Percentiles rank a stretch among this genome's conserved stretches.
phyloP scores from a whole-genome alignment of 2,329 filamentous ascomycete species.

The Fusarium sp. region DNA sequence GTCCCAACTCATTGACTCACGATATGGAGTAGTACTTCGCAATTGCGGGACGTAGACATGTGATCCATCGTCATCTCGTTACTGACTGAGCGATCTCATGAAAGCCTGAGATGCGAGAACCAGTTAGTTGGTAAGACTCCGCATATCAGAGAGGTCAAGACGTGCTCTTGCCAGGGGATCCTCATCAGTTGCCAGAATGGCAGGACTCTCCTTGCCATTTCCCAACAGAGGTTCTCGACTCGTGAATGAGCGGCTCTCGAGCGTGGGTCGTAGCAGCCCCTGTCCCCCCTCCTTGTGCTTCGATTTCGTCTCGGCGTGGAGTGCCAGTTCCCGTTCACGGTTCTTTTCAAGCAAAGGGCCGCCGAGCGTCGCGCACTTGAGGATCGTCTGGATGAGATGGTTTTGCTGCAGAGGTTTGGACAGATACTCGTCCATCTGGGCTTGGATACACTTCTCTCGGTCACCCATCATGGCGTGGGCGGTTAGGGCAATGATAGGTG shows the following conservation, averaged over 20 bases:
- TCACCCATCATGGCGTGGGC: slow-evolving; percentile 99
- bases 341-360: slow-evolving; percentile 84
- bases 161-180: slow-evolving; percentile 65
- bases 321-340: slow-evolving; percentile 68
- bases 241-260: slow-evolving; percentile 75
- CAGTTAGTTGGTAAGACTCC: slow-evolving; percentile 53
- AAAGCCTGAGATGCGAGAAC: slow-evolving; percentile 41
- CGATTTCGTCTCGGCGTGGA: slow-evolving; percentile 62
- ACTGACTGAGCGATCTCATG: slow-evolving; percentile 47
- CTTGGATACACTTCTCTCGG: slow-evolving; percentile 96
- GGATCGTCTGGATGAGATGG: slow-evolving; percentile 95
- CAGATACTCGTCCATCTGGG: slow-evolving; percentile 99
- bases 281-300: slow-evolving; percentile 54
- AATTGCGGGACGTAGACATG: not conserved
- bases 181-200: slow-evolving; percentile 60
- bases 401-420: slow-evolving; percentile 98
- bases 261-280: slow-evolving; percentile 54
- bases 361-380: slow-evolving; percentile 94
- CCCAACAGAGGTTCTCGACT: slow-evolving; percentile 70
- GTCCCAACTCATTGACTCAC: not conserved
- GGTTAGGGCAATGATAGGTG: slow-evolving; percentile 95
- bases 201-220: slow-evolving; percentile 70
- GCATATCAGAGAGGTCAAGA: slow-evolving; percentile 56
- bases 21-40: not conserved
- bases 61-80: slow-evolving; percentile 20